phyloP scores from a whole-genome alignment of 306 rosid species.

The Quercus dentata region DNA sequence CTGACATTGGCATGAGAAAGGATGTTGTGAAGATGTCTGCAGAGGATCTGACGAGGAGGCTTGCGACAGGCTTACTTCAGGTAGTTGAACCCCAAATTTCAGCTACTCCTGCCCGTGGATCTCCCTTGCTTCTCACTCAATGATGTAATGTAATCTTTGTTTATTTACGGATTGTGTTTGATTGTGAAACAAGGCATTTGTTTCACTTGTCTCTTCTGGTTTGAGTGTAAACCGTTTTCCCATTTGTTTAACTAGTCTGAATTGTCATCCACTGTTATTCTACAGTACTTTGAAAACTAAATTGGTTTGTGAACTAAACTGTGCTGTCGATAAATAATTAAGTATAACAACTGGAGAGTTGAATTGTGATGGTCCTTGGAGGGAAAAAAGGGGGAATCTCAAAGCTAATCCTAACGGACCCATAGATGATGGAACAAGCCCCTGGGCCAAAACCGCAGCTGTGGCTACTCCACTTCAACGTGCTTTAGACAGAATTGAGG shows the following conservation, averaged over 20 bases:
- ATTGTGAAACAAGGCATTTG: background rate
- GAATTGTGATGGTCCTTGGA: too few species aligned
- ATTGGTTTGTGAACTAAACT: background rate
- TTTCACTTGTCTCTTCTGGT: background rate
- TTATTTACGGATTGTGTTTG: background rate
- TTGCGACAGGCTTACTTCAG: slow-evolving; percentile 54
- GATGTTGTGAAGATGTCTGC: slow-evolving; percentile 70
- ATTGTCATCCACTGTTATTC: background rate
- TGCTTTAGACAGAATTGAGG: too few species aligned
- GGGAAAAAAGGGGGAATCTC: too few species aligned
- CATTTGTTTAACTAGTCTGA: background rate
- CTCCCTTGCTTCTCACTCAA: slow-evolving; percentile 30
- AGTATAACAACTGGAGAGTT: too few species aligned
- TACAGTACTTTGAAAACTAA: background rate
- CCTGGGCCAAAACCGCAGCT: too few species aligned
- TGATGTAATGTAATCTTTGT: slow-evolving; percentile 19
- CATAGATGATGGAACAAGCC: too few species aligned
- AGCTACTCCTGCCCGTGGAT: slow-evolving; percentile 11
- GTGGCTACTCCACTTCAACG: too few species aligned
- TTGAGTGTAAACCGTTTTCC: background rate
- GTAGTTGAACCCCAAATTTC: slow-evolving; percentile 56
- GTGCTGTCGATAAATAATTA: too few species aligned
- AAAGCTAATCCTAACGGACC: too few species aligned
- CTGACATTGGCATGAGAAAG: slow-evolving; percentile 77
- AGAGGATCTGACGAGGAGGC: slow-evolving; percentile 73